phyloP scores from a whole-genome alignment of 106 monocot genomes.

The Dioscorea alata region DNA sequence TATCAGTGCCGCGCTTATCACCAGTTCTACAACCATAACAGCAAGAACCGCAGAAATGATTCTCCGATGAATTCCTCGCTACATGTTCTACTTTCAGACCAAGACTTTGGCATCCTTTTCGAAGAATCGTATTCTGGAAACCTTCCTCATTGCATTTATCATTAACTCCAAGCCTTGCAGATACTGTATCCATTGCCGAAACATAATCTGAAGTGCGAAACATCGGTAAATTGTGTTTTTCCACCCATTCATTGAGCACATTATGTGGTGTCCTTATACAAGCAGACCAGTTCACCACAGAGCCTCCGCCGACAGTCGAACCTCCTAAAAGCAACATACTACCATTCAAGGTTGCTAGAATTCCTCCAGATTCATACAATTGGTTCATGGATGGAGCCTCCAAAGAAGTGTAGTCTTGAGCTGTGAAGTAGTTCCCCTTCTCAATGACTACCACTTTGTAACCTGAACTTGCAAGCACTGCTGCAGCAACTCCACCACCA shows the following conservation, averaged over 20 bases:
- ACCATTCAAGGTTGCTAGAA: conserved; percentile 27
- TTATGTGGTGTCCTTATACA: conserved; percentile 42
- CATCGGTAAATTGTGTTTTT: conserved; percentile 33
- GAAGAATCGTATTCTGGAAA: conserved; percentile 70
- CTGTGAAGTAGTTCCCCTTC: conserved; percentile 83
- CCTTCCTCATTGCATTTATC: conserved; percentile 56
- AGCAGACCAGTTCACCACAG: conserved; percentile 68
- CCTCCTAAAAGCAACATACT: conserved; percentile 40
- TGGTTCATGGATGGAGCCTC: conserved; percentile 27
- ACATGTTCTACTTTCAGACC: conserved; percentile 56
- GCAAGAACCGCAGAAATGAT: conserved; percentile 75
- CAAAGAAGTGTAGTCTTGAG: conserved; percentile 59
- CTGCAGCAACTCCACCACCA: conserved; percentile 85
- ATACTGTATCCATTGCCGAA: conserved; percentile 75
- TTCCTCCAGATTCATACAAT: conserved; percentile 40
- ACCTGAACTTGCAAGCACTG: conserved; percentile 59
- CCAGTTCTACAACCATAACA: conserved; percentile 52
- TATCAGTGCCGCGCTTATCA: conserved; percentile 65
- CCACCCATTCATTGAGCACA: conserved; percentile 62
- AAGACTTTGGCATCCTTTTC: conserved; percentile 74
- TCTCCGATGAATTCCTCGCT: conserved; percentile 49
- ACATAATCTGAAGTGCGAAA: conserved; percentile 36
- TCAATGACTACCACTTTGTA: conserved; percentile 74
- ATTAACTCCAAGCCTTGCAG: conserved; percentile 63
- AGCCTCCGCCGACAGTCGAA: conserved; percentile 56